A percentile compares a stretch with the other conserved stretches of the same genome.
These are phyloP conservation scores for Orbilia oligospora DNA, from an alignment of 2,329 filamentous ascomycete genomes.

Conservation along the genomic window DNA sequence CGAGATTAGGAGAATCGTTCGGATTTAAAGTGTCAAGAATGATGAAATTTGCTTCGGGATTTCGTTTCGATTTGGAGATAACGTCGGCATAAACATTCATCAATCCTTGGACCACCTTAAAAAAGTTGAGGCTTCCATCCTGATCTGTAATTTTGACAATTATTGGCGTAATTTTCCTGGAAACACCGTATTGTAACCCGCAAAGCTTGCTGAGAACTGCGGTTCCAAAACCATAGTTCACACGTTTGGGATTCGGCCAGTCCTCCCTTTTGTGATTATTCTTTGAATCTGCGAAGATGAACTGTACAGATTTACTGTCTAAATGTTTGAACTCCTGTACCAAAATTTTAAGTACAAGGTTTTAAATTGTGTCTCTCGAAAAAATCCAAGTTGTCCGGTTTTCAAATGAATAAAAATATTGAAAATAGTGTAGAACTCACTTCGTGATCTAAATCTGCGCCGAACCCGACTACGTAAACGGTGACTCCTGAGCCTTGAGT, in stretches of 20 bases:
- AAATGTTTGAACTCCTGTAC: conserved; percentile 10
- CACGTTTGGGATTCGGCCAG: not conserved
- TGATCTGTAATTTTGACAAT: conserved; percentile 14
- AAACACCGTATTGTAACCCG: not conserved
- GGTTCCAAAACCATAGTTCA: not conserved
- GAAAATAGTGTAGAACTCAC: not conserved
- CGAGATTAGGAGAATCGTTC: not conserved
- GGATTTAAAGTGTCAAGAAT: not conserved
- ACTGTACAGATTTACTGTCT: not conserved
- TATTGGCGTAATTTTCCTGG: not conserved
- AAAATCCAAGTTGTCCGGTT: too few species aligned
- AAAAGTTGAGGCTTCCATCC: not conserved
- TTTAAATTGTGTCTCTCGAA: not conserved
- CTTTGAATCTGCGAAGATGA: not conserved
- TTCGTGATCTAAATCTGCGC: not conserved
- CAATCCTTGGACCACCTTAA: not conserved
- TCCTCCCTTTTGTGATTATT: not conserved
- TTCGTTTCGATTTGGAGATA: too few species aligned
- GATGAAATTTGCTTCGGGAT: not conserved
- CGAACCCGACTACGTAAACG: not conserved
- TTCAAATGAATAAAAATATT: not conserved
- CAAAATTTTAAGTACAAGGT: not conserved
- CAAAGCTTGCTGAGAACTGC: conserved; percentile 15
- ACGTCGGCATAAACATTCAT: not conserved
- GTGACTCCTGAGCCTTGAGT: conserved; percentile 6